These are phyloP conservation scores for Sungouiozyma intestinalis DNA, from an alignment of 805 yeast genomes.

Conservation along the genomic window DNA sequence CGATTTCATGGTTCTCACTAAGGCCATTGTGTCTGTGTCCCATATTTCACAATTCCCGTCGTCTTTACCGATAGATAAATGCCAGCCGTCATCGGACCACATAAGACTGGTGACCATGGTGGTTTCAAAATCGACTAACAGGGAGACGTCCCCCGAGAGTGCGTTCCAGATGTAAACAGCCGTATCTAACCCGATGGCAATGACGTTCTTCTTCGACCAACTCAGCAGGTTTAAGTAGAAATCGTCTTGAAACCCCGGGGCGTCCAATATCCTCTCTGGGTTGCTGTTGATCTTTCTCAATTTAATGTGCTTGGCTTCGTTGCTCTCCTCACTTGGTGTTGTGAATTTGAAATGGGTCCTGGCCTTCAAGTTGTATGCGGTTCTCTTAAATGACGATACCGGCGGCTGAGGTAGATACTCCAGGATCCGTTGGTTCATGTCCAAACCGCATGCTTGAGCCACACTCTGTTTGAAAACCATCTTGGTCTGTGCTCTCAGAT, in stretches of 20 bases:
- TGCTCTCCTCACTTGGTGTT: not conserved
- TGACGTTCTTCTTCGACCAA: conserved; percentile 74
- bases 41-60: conserved; percentile 85
- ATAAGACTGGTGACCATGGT: conserved; percentile 40
- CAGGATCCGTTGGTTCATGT: conserved; percentile 69
- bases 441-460: conserved; percentile 90
- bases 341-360: conserved; percentile 23
- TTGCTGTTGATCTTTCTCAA: conserved; percentile 72
- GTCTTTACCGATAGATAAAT: conserved; percentile 71
- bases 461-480: conserved; percentile 62
- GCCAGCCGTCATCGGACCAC: conserved; percentile 89
- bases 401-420: conserved; percentile 87
- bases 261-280: conserved; percentile 90
- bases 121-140: conserved; percentile 49
- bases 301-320: conserved; percentile 44
- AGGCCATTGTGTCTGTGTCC: conserved; percentile 75
- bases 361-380: conserved; percentile 20
- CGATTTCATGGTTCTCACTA: conserved; percentile 62
- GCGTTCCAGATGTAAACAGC: conserved; percentile 92
- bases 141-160: conserved; percentile 61
- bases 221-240: conserved; percentile 77
- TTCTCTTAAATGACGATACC: conserved; percentile 28
- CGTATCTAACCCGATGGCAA: conserved; percentile 82
- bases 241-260: conserved; percentile 90
- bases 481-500: conserved; percentile 34